Base-by-base conservation (phyloP, 2,329 filamentous ascomycete genomes). In the Didymosphaeria variabile region DNA sequence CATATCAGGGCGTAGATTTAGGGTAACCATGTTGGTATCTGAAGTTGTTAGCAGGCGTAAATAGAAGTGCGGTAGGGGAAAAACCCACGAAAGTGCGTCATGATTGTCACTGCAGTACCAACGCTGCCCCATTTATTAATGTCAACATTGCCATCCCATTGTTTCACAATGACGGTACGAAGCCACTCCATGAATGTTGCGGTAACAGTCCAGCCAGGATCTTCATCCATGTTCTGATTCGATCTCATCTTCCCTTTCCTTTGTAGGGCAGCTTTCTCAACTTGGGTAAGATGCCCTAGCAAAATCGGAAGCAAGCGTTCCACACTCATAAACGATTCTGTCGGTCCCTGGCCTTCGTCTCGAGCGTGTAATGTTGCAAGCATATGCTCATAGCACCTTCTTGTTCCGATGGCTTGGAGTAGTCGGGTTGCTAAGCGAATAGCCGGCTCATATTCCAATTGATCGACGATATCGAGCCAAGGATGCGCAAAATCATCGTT, bases 71-170 rank as follows among this genome's bases (percentile, higher is more conserved):
- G 12, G 6, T 31, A 44, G 34, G 10, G 2, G 21, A 9, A 7
- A 8, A 3, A 59, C 74, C 64, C 64, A 90, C 92, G 90, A 75
- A 97, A 85, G 26, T 88, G 85, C 32, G 87, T 83, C 50, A 97
- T 86, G 32, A 96, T 84, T 51, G 89, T 87, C 44, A 97, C 80
- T 8, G 93, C 92, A 55, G 92, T 91, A 15, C 92, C 91, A 63
- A 93, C 90, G 15, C 90, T 84, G 32, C 90, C 88, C 69, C 91
- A 89, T 57, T 86, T 88, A 2, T 87, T 82, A 55, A 97, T 85
- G 46, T 89, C 86, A 1, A 91, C 86, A 57, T 87, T 87, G 0
- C 92, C 91, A 71, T 94, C 86, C 94, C 94, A 97, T 63, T 92
- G 88, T 58, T 89, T 87, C 47, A 96, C 79, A 71, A 97, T 86